Evolutionary conservation across 2,329 filamentous ascomycete species (phyloP).

Genomic region (Cercospora sp.): DNA sequence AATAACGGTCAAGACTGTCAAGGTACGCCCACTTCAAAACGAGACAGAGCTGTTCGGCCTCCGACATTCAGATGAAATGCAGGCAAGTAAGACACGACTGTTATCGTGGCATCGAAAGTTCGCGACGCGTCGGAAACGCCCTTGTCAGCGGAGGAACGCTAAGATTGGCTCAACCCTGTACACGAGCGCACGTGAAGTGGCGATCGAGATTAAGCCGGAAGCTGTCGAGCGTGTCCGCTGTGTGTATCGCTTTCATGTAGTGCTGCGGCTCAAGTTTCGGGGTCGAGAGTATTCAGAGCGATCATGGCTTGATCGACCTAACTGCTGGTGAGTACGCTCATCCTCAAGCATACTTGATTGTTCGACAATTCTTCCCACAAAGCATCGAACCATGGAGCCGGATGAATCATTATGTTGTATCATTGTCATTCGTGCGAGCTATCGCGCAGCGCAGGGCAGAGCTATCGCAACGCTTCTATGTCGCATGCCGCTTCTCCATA

Average conservation of each 20-base stretch:
- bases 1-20: not conserved
- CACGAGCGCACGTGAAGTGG: not conserved
- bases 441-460: constrained; percentile 7
- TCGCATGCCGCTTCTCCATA: constrained; percentile 11
- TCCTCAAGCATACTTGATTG: not conserved
- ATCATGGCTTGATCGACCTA: not conserved
- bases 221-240: not conserved
- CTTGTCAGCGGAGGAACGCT: not conserved
- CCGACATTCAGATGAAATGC: not conserved
- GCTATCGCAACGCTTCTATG: not conserved
- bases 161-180: not conserved
- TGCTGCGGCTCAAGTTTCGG: not conserved
- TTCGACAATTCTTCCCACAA: not conserved
- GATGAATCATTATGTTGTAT: constrained; percentile 1
- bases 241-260: not conserved
- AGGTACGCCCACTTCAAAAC: not conserved
- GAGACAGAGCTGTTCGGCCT: not conserved
- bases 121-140: not conserved
- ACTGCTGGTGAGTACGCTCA: not conserved
- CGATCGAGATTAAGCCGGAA: not conserved
- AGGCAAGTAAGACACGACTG: not conserved
- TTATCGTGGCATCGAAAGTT: not conserved
- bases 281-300: not conserved
- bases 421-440: constrained; percentile 25
- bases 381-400: not conserved